phyloP scores from a whole-genome alignment of 768 basidiomycete species.

The Suillus subalutaceus region DNA sequence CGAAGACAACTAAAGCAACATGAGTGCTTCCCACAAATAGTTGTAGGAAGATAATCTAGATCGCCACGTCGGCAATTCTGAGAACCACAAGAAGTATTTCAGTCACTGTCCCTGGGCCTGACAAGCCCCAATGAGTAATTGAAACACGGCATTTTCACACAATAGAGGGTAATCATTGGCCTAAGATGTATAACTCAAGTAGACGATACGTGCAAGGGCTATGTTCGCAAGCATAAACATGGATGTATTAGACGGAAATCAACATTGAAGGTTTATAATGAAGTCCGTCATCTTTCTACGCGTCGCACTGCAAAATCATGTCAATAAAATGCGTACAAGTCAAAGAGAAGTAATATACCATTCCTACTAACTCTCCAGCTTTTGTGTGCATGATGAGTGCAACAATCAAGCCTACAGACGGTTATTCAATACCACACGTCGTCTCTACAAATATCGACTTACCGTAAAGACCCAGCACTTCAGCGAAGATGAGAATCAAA shows the following conservation, averaged over 20 bases:
- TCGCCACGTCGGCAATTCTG: not conserved
- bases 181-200: not conserved
- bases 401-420: slow-evolving; percentile 72
- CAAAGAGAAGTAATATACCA: slow-evolving; percentile 17
- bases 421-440: not conserved
- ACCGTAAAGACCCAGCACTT: slow-evolving; percentile 93
- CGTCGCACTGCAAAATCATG: slow-evolving; percentile 21
- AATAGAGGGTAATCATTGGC: not conserved
- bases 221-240: slow-evolving; percentile 11
- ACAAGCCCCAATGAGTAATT: not conserved
- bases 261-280: slow-evolving; percentile 14
- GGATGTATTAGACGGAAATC: slow-evolving; percentile 9
- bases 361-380: slow-evolving; percentile 35
- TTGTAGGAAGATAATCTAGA: not conserved
- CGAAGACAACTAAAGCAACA: not conserved
- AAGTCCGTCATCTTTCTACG: slow-evolving; percentile 15
- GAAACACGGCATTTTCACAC: not conserved
- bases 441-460: slow-evolving; percentile 13
- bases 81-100: not conserved
- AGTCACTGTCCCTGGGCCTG: not conserved
- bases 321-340: not conserved
- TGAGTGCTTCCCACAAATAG: not conserved
- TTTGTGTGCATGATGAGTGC: slow-evolving; percentile 95
- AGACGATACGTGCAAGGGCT: not conserved
- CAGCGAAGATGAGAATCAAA: slow-evolving; percentile 96